Base-by-base conservation (phyloP, 129 eudicot species). In the Kitagawia praeruptora region DNA sequence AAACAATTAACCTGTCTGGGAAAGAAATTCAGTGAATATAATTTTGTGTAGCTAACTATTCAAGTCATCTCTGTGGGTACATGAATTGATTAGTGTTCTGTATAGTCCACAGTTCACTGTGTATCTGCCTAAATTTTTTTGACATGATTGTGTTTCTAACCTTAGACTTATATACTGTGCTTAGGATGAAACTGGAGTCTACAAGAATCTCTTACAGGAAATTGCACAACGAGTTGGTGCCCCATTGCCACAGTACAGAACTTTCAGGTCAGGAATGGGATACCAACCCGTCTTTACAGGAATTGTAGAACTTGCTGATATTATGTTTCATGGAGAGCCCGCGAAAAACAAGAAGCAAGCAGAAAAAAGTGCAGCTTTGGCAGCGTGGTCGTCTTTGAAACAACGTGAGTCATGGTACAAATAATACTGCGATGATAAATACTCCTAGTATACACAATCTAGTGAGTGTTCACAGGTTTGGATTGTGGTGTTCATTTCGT, bases 201-300 rank as follows among this genome's bases (percentile, higher is more conserved):
- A 85, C 86, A 85, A 85, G 80, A 82, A 85, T 75, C 86, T 85
- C 41, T 72, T 85, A 67, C 88, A 85, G 69, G 88, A 85, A 63
- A 85, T 85, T 61, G 82, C 88, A 48, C 88, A 82, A 80, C 80
- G 88, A 70, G 88, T 85, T 31, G 88, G 88, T 77, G 79, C 88
- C 41, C 84, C 86, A 51, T 63, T 85, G 82, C 88, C 88, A 56
- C 82, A 74, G n/a, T 85, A 85, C 84, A 82, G 75, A 51, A 82
- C 84, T 70, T 61, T 70, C 70, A 80, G 86, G 58, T 80, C 86
- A 2, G 88, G 88, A 15, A 81, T 77, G 28, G 88, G 88, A 15
- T 86, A 82, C 82, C 80, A 82, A 28, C 86, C 86, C 44, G 78
- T 85, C 48, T 85, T 85, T 81, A 76, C 86, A 66, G 80, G 88